phyloP scores from a whole-genome alignment of 208 protist species.

The Angomonas deanei region DNA sequence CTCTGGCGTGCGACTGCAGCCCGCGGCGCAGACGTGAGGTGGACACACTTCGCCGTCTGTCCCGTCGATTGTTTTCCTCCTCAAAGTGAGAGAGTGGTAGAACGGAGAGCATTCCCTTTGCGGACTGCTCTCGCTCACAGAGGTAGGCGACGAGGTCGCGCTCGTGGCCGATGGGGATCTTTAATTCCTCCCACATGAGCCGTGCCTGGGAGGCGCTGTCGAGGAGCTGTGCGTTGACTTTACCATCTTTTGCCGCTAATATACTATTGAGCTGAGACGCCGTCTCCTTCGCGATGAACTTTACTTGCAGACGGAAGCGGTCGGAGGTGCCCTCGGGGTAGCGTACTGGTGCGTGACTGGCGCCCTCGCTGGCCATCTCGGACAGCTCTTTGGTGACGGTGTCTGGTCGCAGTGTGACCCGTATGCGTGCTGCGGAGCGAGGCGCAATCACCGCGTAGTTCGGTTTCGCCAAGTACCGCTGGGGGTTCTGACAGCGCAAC shows the following conservation, averaged over 20 bases:
- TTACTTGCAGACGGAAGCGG: conserved; percentile 42
- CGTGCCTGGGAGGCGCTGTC: background rate
- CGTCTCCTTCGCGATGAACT: conserved; percentile 17
- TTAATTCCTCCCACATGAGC: conserved; percentile 5
- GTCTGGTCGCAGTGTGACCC: conserved; percentile 34
- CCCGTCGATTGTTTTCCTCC: background rate
- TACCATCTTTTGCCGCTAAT: too few relatives aligned
- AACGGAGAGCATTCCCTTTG: background rate
- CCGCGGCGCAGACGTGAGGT: background rate
- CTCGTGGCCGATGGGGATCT: conserved; percentile 23
- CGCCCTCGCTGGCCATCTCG: background rate
- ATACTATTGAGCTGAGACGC: too few relatives aligned
- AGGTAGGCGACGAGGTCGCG: conserved; percentile 29
- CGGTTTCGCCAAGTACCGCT: conserved; percentile 65
- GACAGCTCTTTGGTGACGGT: conserved; percentile 15
- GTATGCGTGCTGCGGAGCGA: conserved; percentile 37
- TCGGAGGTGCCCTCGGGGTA: conserved; percentile 28
- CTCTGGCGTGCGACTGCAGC: background rate
- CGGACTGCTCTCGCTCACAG: background rate
- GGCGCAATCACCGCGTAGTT: conserved; percentile 43
- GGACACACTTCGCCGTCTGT: background rate
- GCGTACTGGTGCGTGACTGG: conserved; percentile 15
- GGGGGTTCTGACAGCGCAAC: conserved; percentile 48
- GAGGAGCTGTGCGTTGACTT: too few relatives aligned
- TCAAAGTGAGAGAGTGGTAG: background rate